phyloP scores from a whole-genome alignment of 2,329 filamentous ascomycete species.

The Ophiocordyceps camponoti-leonardi region DNA sequence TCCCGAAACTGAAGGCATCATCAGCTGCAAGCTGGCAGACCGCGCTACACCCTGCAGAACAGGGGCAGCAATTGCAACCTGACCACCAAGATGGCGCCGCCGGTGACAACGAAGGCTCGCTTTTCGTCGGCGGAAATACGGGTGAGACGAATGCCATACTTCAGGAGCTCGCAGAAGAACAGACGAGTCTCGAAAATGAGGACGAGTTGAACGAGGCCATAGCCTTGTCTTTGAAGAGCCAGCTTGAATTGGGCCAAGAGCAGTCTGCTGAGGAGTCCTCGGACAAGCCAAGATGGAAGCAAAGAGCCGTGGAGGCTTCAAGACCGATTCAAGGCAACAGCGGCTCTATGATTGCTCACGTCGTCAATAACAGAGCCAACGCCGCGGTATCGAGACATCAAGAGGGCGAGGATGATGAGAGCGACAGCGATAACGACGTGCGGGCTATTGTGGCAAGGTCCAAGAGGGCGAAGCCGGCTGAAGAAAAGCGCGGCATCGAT shows the following conservation, averaged over 20 bases:
- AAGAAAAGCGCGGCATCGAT: slow-evolving; percentile 20
- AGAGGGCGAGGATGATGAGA: slow-evolving; percentile 19
- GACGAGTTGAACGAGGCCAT: slow-evolving; percentile 67
- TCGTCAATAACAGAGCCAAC: slow-evolving; percentile 57
- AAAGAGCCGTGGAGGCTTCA: slow-evolving; percentile 30
- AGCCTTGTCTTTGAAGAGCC: slow-evolving; percentile 62
- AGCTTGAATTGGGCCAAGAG: slow-evolving; percentile 24
- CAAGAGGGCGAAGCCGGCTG: slow-evolving; percentile 36
- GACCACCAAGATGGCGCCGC: slow-evolving; percentile 4
- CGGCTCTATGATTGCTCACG: slow-evolving; percentile 50
- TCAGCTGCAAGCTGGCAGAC: slow-evolving; percentile 8
- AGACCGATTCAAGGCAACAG: slow-evolving; percentile 33
- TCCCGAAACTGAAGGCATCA: slow-evolving; percentile 42
- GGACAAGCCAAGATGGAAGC: slow-evolving; percentile 32
- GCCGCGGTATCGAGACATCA: slow-evolving; percentile 33
- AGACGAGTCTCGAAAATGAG: slow-evolving; percentile 20
- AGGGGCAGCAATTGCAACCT: slow-evolving; percentile 12
- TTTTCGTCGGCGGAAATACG: slow-evolving; percentile 24
- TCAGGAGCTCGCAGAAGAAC: slow-evolving; percentile 18
- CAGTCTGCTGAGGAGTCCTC: slow-evolving; percentile 31
- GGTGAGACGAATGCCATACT: slow-evolving; percentile 6
- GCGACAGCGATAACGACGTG: slow-evolving; percentile 68
- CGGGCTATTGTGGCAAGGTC: slow-evolving; percentile 59
- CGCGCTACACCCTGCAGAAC: slow-evolving; percentile 8
- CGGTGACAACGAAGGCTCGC: slow-evolving; percentile 25